phyloP scores from a whole-genome alignment of 2,329 filamentous ascomycete species.

The Fusarium nisikadoi region DNA sequence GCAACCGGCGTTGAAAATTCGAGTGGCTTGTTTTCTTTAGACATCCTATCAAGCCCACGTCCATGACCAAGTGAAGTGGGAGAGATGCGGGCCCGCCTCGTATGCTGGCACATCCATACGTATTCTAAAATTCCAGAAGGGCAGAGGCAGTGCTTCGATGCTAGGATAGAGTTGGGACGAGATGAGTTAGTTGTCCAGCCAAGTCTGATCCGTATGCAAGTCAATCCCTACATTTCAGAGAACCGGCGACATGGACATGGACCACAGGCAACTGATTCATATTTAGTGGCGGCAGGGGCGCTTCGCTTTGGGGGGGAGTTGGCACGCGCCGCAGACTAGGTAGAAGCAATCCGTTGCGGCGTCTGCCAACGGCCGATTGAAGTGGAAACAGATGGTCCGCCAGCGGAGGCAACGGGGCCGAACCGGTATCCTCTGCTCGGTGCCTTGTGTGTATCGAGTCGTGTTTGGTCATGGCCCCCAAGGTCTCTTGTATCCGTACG shows the following conservation, averaged over 20 bases:
- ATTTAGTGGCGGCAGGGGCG: constrained; percentile 39
- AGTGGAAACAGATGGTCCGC: constrained; percentile 37
- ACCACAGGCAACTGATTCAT: constrained; percentile 13
- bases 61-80: constrained; percentile 23
- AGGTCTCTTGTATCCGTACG: not conserved
- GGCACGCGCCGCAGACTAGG: constrained; percentile 7
- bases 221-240: constrained; percentile 17
- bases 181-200: constrained; percentile 27
- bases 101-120: not conserved
- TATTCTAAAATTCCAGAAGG: not conserved
- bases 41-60: constrained; percentile 16
- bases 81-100: constrained; percentile 1
- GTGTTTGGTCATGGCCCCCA: not conserved
- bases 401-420: constrained; percentile 39
- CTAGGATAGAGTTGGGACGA: constrained; percentile 30
- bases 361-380: constrained; percentile 29
- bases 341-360: constrained; percentile 10
- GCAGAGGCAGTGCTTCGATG: not conserved
- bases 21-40: constrained; percentile 19
- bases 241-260: constrained; percentile 33
- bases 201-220: constrained; percentile 26
- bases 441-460: not conserved
- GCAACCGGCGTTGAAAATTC: constrained; percentile 23
- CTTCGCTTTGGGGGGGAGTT: constrained; percentile 27
- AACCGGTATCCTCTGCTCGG: constrained; percentile 11